Percentiles rank a stretch among this genome's conserved stretches.
These are phyloP conservation scores for Lactarius deliciosus DNA, from an alignment of 768 basidiomycete genomes.

Conservation along the genomic window DNA sequence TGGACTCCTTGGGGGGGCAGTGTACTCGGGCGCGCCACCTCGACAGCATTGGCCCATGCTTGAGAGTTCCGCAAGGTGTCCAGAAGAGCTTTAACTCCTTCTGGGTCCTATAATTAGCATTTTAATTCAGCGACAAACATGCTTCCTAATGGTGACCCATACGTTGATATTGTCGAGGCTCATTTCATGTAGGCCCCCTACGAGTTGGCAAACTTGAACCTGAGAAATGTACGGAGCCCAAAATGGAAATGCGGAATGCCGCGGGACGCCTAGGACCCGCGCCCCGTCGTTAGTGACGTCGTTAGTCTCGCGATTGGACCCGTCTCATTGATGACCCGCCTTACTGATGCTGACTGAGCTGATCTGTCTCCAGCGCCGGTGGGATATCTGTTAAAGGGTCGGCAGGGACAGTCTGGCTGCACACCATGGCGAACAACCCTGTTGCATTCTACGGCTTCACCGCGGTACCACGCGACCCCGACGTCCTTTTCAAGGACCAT, in stretches of 20 bases:
- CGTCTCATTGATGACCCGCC: no score
- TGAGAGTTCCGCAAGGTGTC: slow-evolving; percentile 66
- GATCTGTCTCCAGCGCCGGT: neutral
- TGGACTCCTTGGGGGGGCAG: slow-evolving; percentile 12
- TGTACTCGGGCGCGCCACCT: slow-evolving; percentile 16
- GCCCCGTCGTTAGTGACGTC: no score
- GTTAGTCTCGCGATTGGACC: no score
- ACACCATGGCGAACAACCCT: slow-evolving; percentile 14
- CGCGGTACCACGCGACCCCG: slow-evolving; percentile 49
- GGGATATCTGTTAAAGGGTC: neutral
- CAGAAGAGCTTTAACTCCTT: slow-evolving; percentile 60
- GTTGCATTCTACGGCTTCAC: slow-evolving; percentile 48
- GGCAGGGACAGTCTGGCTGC: neutral
- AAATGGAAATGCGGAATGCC: slow-evolving; percentile 13
- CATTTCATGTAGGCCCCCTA: slow-evolving; percentile 2
- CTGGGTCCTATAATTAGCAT: slow-evolving; percentile 21
- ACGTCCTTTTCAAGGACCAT: slow-evolving; percentile 47
- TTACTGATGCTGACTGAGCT: neutral
- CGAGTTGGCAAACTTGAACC: no score
- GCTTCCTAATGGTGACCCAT: neutral
- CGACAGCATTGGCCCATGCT: slow-evolving; percentile 60
- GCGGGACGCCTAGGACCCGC: no score
- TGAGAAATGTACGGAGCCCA: neutral
- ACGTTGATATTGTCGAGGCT: slow-evolving; percentile 22
- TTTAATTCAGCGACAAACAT: slow-evolving; percentile 3